phyloP scores from a whole-genome alignment of 192 early-diverging fungal species.

The Entomortierella beljakovae region DNA sequence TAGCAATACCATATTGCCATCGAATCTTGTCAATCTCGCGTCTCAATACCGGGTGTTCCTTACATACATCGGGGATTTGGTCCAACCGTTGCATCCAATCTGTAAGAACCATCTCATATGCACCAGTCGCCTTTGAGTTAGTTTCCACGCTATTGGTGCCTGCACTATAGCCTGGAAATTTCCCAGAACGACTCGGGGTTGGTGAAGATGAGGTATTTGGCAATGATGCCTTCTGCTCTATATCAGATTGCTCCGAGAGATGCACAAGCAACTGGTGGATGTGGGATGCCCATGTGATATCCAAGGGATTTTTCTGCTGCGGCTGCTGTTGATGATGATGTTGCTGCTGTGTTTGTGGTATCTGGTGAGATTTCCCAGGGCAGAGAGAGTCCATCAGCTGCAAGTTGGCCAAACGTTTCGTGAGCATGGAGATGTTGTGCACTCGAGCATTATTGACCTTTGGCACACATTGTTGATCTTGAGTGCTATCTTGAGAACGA shows the following conservation, averaged over 20 bases:
- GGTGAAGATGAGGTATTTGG: neutral
- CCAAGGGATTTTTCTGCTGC: conserved; percentile 6
- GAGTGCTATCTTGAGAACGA: neutral
- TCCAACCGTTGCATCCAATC: conserved; percentile 33
- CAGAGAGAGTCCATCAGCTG: conserved; percentile 38
- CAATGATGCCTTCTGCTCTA: neutral
- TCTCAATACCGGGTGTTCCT: conserved; percentile 22
- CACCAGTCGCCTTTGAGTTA: neutral
- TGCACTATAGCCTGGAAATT: neutral
- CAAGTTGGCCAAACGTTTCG: conserved; percentile 39
- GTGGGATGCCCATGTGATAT: conserved; percentile 7
- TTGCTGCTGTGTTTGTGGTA: neutral
- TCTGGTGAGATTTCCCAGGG: neutral
- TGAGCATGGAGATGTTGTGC: conserved; percentile 27
- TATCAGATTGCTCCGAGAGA: conserved; percentile 25
- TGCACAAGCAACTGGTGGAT: neutral
- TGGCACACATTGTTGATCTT: no score
- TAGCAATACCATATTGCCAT: conserved; percentile 20
- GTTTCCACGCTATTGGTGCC: neutral
- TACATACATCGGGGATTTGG: conserved; percentile 16
- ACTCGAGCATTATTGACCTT: no score
- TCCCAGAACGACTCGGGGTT: neutral
- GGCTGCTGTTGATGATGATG: neutral
- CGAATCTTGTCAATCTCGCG: conserved; percentile 49
- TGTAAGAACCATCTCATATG: conserved; percentile 17